Evolutionary conservation across 805 yeast species (phyloP).

Genomic region (Jamesozyma gamospora): DNA sequence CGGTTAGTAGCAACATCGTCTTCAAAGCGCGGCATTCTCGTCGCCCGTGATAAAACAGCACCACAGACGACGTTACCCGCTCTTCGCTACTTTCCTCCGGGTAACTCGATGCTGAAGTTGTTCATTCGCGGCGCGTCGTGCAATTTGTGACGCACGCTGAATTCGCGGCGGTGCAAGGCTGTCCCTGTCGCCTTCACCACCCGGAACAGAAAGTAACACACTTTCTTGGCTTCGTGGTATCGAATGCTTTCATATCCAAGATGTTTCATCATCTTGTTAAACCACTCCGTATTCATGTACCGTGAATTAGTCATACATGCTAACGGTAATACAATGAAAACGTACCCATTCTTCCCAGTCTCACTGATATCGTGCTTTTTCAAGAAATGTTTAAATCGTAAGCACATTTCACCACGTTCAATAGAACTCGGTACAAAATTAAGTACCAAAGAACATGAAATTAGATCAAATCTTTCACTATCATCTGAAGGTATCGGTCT

Average conservation of each 20-base stretch:
- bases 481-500: constrained; percentile 46
- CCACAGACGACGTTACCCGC: too few species aligned
- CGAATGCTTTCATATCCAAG: constrained; percentile 49
- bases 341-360: constrained; percentile 11
- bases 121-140: constrained; percentile 48
- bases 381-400: constrained; percentile 48
- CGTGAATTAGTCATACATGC: constrained; percentile 83
- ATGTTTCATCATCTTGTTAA: constrained; percentile 38
- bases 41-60: too few species aligned
- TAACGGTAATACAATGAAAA: constrained; percentile 78
- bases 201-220: constrained; percentile 66
- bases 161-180: too few species aligned
- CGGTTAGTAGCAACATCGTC: too few species aligned
- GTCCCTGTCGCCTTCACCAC: too few species aligned
- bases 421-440: constrained; percentile 74
- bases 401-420: constrained; percentile 71
- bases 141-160: constrained; percentile 31
- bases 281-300: constrained; percentile 44
- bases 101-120: constrained; percentile 49
- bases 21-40: too few species aligned
- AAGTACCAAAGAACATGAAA: constrained; percentile 79
- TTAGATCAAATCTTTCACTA: constrained; percentile 44
- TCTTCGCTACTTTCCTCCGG: too few species aligned
- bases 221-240: constrained; percentile 54
- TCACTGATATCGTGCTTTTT: constrained; percentile 22